Conservation (phyloP, 1,284 basidiomycete genomes). For the Taiwanofungus camphoratus region DNA sequence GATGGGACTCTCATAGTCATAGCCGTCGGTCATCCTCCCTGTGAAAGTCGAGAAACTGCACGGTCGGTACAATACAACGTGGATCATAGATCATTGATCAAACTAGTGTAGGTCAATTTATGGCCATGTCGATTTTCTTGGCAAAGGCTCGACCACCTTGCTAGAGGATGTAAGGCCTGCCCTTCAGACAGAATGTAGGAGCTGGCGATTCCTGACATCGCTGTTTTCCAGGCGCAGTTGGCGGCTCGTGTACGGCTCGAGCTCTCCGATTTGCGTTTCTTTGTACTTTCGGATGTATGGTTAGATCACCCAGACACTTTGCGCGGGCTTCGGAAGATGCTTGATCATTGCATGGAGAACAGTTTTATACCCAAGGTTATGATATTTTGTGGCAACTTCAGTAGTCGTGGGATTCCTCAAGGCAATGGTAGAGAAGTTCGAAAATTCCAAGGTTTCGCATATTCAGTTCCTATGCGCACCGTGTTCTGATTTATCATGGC, state of each 20-base stretch:
- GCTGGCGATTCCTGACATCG: conserved; percentile 2
- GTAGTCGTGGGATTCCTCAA: conserved; percentile 72
- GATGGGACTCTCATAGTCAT: conserved; percentile 86
- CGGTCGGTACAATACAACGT: conserved; percentile 42
- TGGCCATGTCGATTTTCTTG: conserved; percentile 93
- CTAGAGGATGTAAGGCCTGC: conserved; percentile 77
- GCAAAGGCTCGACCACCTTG: conserved; percentile 84
- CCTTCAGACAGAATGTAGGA: too few relatives aligned
- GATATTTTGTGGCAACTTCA: conserved; percentile 94
- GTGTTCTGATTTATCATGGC: not conserved
- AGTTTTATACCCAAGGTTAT: conserved; percentile 84
- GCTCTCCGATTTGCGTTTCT: conserved; percentile 78
- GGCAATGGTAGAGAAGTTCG: conserved; percentile 76
- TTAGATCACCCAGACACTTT: conserved; percentile 88
- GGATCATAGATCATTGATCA: not conserved
- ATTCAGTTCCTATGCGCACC: not conserved
- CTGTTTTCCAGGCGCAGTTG: conserved; percentile 45
- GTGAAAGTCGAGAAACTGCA: conserved; percentile 79
- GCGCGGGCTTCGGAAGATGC: conserved; percentile 74
- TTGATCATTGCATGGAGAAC: conserved; percentile 89
- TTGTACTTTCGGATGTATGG: conserved; percentile 93
- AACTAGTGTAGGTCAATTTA: conserved; percentile 65
- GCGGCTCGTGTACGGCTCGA: conserved; percentile 59
- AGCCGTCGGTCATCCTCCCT: conserved; percentile 96
- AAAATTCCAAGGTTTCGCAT: conserved; percentile 70